Evolutionary conservation across 2,329 filamentous ascomycete species (phyloP), one percentile per base, ranked within the genome.

Genomic region (Ophiostoma pallidulum): DNA sequence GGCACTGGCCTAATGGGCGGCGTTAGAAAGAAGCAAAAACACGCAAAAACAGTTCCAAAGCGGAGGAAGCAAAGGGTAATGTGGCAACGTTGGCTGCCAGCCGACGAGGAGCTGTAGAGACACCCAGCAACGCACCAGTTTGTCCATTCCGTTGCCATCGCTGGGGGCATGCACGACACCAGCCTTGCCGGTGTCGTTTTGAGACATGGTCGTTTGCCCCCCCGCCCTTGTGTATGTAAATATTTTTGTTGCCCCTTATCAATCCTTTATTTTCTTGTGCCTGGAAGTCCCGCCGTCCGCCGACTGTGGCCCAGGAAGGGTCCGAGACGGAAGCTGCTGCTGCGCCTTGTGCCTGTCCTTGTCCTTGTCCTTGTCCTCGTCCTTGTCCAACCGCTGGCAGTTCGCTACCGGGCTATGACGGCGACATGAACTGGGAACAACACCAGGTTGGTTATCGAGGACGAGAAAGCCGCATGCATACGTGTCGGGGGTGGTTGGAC

Each of bases 1-100:
- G 19, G 75, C 68, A 60, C 80, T 74, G 54, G 79, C 71, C 79
- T 45, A 19, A 18, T 10, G 12, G 4, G 4, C 38, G 45, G 37
- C 31, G 37, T 35, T n/a, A 24, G 8, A 35, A n/a, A 43, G 18
- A 18, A 12, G 18, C 14, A 35, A 14, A 4, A n/a, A 32, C 18
- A 31, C 41, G 2, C 14, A 20, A 42, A 37, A 38, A 37, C 20
- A 16, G 13, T 24, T 16, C 22, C 10, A 33, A 13, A n/a, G n/a
- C n/a, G n/a, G n/a, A n/a, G n/a, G n/a, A n/a, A n/a, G n/a, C n/a
- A n/a, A n/a, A 80, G 52, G 91, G 69, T 48, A 83, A 66, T 60
- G 89, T 84, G 59, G 89, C 82, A 59, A 91, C 73, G 51, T 91
- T 76, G 19, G 75, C 68, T 60, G 80, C 74, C 53, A 79, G 71